phyloP scores from a whole-genome alignment of 345 rosid genomes.

The Fremontodendron californicum region DNA sequence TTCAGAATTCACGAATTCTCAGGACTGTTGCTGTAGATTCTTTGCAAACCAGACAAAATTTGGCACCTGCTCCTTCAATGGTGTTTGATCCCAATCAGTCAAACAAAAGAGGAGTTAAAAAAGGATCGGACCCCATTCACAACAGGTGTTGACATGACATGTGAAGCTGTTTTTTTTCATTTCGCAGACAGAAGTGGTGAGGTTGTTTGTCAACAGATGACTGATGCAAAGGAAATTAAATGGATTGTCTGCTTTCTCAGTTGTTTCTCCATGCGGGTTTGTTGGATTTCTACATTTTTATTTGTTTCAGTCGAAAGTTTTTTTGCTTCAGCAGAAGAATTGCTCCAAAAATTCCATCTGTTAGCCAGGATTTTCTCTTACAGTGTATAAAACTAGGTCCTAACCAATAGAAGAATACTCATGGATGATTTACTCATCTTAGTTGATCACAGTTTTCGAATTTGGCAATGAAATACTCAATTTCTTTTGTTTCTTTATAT shows the following conservation, averaged over 20 bases:
- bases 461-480: neutral
- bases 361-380: constrained; percentile 24
- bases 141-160: no score
- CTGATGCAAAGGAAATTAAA: no score
- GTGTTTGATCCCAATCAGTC: constrained; percentile 57
- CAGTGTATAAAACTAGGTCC: constrained; percentile 31
- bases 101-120: constrained; percentile 53
- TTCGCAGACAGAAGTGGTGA: no score
- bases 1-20: constrained; percentile 35
- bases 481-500: neutral
- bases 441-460: neutral
- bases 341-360: constrained; percentile 11
- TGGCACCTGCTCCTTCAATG: constrained; percentile 52
- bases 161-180: no score
- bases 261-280: no score
- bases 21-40: constrained; percentile 28
- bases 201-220: no score
- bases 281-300: no score
- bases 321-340: constrained; percentile 13
- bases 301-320: constrained; percentile 19
- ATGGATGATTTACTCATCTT: constrained; percentile 8
- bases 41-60: constrained; percentile 21
- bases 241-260: no score
- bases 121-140: constrained; percentile 89
- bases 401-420: constrained; percentile 25